Conservation (phyloP, 192 early-diverging fungal species). For the Coemansia sp. region DNA sequence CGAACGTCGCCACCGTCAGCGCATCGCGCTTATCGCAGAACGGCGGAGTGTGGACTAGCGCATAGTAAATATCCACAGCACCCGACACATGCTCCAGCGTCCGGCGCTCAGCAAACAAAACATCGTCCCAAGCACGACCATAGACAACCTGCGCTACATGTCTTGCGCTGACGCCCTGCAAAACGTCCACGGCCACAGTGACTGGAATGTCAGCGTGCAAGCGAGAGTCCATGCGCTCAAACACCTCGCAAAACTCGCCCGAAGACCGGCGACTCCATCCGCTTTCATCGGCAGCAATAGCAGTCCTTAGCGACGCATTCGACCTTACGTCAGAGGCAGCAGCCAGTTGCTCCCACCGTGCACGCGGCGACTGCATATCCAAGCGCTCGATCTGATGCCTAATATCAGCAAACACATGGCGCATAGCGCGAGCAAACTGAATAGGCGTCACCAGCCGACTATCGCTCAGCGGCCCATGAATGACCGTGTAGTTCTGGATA, state of each 20-base stretch:
- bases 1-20: conserved; percentile 24
- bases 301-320: conserved; percentile 20
- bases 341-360: conserved; percentile 23
- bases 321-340: conserved; percentile 18
- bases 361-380: conserved; percentile 26
- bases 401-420: conserved; percentile 34
- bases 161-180: conserved; percentile 25
- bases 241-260: conserved; percentile 10
- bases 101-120: conserved; percentile 32
- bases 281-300: conserved; percentile 10
- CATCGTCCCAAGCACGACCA: conserved; percentile 23
- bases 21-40: conserved; percentile 40
- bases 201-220: conserved; percentile 38
- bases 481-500: conserved; percentile 39
- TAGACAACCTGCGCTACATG: conserved; percentile 16
- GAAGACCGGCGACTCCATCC: background rate
- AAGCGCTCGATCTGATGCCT: conserved; percentile 30
- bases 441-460: conserved; percentile 22
- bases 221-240: conserved; percentile 19
- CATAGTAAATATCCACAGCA: conserved; percentile 24
- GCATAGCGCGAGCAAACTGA: conserved; percentile 23
- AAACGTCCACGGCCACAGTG: conserved; percentile 25
- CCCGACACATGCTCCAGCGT: conserved; percentile 22
- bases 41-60: conserved; percentile 27
- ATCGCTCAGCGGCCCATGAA: background rate